Evolutionary conservation across 202 grass and related monocot species (phyloP).

Genomic region (Carex arenaria): DNA sequence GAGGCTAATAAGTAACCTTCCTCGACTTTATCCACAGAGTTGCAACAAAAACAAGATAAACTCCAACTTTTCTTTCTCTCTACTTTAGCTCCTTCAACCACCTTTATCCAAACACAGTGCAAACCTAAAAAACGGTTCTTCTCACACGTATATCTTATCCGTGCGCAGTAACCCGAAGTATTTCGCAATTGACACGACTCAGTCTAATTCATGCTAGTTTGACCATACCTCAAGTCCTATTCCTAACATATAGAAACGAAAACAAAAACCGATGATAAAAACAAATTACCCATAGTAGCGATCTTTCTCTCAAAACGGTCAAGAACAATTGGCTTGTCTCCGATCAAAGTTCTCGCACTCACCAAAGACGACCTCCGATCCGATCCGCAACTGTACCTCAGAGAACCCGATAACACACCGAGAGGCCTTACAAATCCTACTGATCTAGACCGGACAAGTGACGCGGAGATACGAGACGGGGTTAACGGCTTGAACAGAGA

Average conservation of each 20-base stretch:
- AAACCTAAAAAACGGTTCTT: background rate
- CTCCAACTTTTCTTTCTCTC: background rate
- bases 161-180: background rate
- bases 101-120: background rate
- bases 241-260: background rate
- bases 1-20: background rate
- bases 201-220: background rate
- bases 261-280: background rate
- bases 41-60: conserved; percentile 9
- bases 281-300: conserved; percentile 53
- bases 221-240: background rate
- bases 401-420: background rate
- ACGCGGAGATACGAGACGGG: conserved; percentile 17
- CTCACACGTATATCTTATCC: background rate
- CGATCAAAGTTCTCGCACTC: conserved; percentile 34
- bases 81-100: background rate
- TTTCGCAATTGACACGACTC: background rate
- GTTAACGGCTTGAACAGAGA: background rate
- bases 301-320: conserved; percentile 59
- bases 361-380: background rate
- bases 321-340: conserved; percentile 29
- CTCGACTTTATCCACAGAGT: background rate
- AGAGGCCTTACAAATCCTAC: conserved; percentile 23
- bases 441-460: conserved; percentile 19
- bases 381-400: conserved; percentile 1